Conservation (phyloP, 768 basidiomycete species). For the Amanita subjunquillea region DNA sequence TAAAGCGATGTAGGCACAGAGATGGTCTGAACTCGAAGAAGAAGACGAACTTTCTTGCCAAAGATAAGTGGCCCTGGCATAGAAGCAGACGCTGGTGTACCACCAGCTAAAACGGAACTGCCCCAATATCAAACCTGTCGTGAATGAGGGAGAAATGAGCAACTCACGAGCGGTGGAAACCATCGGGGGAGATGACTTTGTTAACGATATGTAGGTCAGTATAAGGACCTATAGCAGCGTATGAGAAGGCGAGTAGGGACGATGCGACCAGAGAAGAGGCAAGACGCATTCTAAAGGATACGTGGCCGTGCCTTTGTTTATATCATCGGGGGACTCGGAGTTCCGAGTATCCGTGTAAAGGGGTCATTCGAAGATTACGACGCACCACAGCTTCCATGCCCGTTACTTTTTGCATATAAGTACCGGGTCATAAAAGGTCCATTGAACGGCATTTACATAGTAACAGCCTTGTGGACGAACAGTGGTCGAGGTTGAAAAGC, state of each 20-base stretch:
- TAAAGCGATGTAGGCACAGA: neutral
- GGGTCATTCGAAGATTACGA: too few species aligned
- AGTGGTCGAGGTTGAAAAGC: too few species aligned
- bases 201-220: slow-evolving; percentile 25
- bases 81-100: slow-evolving; percentile 3
- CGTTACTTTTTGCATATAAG: too few species aligned
- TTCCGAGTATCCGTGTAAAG: too few species aligned
- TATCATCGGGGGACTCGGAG: too few species aligned
- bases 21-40: neutral
- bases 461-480: too few species aligned
- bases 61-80: slow-evolving; percentile 32
- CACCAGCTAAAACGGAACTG: slow-evolving; percentile 13
- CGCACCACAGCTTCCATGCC: too few species aligned
- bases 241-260: neutral
- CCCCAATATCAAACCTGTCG: neutral
- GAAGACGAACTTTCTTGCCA: slow-evolving; percentile 10
- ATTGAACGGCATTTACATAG: too few species aligned
- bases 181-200: slow-evolving; percentile 33
- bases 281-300: neutral
- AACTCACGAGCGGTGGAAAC: slow-evolving; percentile 27
- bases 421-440: too few species aligned
- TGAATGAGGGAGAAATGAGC: neutral
- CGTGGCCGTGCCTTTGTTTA: too few species aligned
- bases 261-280: neutral
- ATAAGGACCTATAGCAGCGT: slow-evolving; percentile 11